These are phyloP conservation scores for Lactifluus piperatus DNA, from an alignment of 768 basidiomycete genomes.

Conservation along the genomic window DNA sequence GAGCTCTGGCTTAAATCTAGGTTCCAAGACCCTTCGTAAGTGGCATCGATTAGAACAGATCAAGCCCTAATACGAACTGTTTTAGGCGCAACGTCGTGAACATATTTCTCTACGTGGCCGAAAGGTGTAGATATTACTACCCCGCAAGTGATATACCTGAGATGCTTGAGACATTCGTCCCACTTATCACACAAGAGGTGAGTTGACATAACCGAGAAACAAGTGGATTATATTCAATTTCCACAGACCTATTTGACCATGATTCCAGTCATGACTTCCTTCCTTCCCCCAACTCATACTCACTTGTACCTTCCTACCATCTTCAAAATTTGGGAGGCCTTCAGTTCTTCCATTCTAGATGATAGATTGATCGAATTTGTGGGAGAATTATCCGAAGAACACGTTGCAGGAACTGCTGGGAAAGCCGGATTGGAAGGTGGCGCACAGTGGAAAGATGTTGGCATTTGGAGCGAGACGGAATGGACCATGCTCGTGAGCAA, in stretches of 20 bases:
- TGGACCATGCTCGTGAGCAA: conserved; percentile 81
- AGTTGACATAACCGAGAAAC: conserved; percentile 21
- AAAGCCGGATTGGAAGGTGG: conserved; percentile 45
- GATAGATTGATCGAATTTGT: conserved; percentile 67
- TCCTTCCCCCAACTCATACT: conserved; percentile 59
- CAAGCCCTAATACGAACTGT: not conserved
- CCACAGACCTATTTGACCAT: conserved; percentile 58
- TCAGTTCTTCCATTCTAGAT: conserved; percentile 65
- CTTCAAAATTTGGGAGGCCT: conserved; percentile 71
- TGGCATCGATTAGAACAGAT: conserved; percentile 3
- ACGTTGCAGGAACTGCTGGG: conserved; percentile 49
- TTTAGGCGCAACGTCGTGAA: conserved; percentile 52
- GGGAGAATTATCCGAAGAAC: conserved; percentile 62
- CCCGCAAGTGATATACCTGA: conserved; percentile 51
- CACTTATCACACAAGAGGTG: conserved; percentile 64
- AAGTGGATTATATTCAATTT: not conserved
- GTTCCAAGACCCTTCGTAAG: conserved; percentile 50
- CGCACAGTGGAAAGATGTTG: conserved; percentile 70
- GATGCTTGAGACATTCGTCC: conserved; percentile 67
- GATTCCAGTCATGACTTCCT: conserved; percentile 67
- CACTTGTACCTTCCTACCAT: conserved; percentile 63
- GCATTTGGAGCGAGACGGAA: conserved; percentile 80
- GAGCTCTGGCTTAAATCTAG: conserved; percentile 68
- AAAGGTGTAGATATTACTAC: conserved; percentile 64
- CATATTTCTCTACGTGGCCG: conserved; percentile 65